Conservation (phyloP, 345 rosid species). For the Jatropha curcas region DNA sequence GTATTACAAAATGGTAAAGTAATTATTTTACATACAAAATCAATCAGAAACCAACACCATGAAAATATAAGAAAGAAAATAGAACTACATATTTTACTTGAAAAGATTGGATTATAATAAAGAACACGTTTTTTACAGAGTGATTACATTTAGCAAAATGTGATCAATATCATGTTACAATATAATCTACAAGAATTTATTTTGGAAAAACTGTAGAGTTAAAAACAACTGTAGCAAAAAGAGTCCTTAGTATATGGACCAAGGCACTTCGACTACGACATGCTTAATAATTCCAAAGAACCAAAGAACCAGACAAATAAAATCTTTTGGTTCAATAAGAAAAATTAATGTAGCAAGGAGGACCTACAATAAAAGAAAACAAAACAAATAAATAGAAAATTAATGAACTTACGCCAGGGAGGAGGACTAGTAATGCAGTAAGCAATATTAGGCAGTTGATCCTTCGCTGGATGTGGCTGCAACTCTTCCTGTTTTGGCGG, state of each 20-base stretch:
- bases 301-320: background rate
- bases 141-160: background rate
- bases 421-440: constrained; percentile 97
- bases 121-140: background rate
- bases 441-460: constrained; percentile 76
- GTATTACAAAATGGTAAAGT: background rate
- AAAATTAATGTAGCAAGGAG: background rate
- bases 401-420: constrained; percentile 86
- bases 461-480: constrained; percentile 87
- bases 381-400: background rate
- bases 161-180: background rate
- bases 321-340: background rate
- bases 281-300: background rate
- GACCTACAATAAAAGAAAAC: background rate
- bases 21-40: too few species aligned
- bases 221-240: constrained; percentile 6
- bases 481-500: constrained; percentile 85
- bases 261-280: background rate
- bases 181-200: background rate
- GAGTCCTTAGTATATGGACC: constrained; percentile 3
- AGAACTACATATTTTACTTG: background rate
- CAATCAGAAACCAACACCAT: background rate
- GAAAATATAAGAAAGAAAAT: background rate
- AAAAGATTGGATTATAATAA: background rate
- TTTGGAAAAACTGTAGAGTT: background rate